phyloP scores from a whole-genome alignment of 768 basidiomycete genomes.

The Lentinula sp. region DNA sequence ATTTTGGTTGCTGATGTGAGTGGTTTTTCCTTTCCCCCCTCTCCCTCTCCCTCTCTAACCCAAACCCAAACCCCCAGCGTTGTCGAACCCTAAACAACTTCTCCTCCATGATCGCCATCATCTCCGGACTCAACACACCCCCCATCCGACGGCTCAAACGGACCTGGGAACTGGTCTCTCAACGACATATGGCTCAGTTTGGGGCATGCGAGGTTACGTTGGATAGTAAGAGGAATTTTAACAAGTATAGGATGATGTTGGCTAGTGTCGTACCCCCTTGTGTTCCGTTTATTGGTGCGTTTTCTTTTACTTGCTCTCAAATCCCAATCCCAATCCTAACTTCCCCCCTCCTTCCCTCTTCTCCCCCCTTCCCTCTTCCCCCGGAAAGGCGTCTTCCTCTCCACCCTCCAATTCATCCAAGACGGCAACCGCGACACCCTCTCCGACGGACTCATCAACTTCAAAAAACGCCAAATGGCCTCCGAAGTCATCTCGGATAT shows the following conservation, averaged over 20 bases:
- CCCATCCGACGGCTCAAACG: conserved; percentile 90
- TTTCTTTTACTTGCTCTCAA: not conserved
- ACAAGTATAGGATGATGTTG: conserved; percentile 81
- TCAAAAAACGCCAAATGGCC: conserved; percentile 90
- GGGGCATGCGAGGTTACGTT: conserved; percentile 83
- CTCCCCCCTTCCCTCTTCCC: too few species aligned
- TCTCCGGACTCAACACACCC: conserved; percentile 90
- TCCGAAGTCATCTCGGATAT: conserved; percentile 98
- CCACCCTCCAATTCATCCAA: conserved; percentile 95
- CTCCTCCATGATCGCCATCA: conserved; percentile 94
- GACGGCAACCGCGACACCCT: conserved; percentile 90
- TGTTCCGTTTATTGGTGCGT: conserved; percentile 91
- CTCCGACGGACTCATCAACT: conserved; percentile 80
- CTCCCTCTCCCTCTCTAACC: too few species aligned
- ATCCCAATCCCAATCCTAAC: too few species aligned
- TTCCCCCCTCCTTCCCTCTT: too few species aligned
- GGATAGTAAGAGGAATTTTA: conserved; percentile 91
- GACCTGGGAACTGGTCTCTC: conserved; percentile 86
- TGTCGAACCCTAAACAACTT: conserved; percentile 90
- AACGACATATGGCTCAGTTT: conserved; percentile 68
- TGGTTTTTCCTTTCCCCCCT: conserved; percentile 6
- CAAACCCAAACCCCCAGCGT: conserved; percentile 42
- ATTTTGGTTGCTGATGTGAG: conserved; percentile 88
- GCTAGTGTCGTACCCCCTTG: conserved; percentile 85
- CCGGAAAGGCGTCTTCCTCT: conserved; percentile 76